Evolutionary conservation across 176 grass and related monocot genomes (phyloP), one percentile per base, ranked within the genome.

Genomic region (Aechmea fasciata): DNA sequence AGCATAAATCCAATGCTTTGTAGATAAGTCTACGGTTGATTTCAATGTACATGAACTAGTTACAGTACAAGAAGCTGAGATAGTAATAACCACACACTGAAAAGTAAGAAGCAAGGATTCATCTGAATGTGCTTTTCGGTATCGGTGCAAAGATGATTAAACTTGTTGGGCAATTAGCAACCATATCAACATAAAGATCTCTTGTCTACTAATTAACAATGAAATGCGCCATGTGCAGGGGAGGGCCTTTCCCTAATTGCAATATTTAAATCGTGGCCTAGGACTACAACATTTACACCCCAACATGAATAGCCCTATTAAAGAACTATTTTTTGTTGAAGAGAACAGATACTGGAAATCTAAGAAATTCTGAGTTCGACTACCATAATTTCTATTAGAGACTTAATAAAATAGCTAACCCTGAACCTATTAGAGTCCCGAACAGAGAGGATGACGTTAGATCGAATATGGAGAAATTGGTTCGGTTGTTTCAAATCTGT

Each of bases 221-320:
- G 82, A 53, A 72, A 89, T 49, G 61, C 72, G 68, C 86, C 86
- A 89, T 89, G 86, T 85, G 86, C 82, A 51, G 59, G 67, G 33
- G 6, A 41, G 33, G 61, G 54, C 64, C 67, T 85, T 85, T 82
- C 52, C 55, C 69, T 72, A 66, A 78, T 79, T 59, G 49, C 71
- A 75, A 76, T 49, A 79, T 19, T 61, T 18, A 19, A 61, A 10
- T 18, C 55, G 55, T 22, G 69, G 69, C 50, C 75, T 73, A 89
- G 74, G 71, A 72, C 63, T 80, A 79, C 70, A 65, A 76, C 57
- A 75, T 73, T 33, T 59, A 52, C 54, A 61, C 76, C 69, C 76
- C 66, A 82, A 75, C 76, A 82, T 89, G 69, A 82, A 69, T 64
- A 85, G 71, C 66, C 73, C 52, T 80, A 81, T 28, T 71, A 66